Evolutionary conservation across 805 yeast species (phyloP), one percentile per base, ranked within the genome.

Genomic region (Candida rishiriensis): DNA sequence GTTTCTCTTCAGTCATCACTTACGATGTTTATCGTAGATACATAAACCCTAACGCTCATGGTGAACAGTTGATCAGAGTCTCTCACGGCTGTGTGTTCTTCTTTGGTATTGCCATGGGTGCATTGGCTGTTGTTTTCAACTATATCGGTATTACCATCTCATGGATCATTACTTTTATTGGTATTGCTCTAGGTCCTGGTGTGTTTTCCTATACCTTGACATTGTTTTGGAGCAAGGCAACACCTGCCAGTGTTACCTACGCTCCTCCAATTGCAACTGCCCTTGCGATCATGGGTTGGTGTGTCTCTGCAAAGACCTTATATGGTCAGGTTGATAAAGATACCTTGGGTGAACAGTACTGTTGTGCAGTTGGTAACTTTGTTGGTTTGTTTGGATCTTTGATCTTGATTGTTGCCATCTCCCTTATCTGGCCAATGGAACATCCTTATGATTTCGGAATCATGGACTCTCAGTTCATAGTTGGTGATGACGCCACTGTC

Each of bases 231-330:
- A 61, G 52, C 38, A 65, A 59, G 64, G 68, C 38, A 62, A 54
- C 47, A 63, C 68, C 53, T 64, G 72, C 39, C 65, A 49, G 55
- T 35, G 44, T 61, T 39, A 41, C 71, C 43, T 64, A 63, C 51
- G 78, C 73, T 46, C 71, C 75, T 47, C 64, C 79, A 12, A 65
- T 75, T 68, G 73, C 76, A 43, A 71, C 78, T 1, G 75, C 76
- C 28, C 71, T 76, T 52, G 76, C 76, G 18, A 73, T 76, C 43
- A 77, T 76, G 4, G 69, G 75, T 18, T 67, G 71, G 70, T 46
- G 62, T 43, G 68, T 56, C 41, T 70, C 71, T 34, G 61, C 76
- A 12, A 76, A 79, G 15, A 56, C 69, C 30, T 56, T 75, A 11
- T 58, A 69, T 29, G 66, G 75, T 32, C 75, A 74, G 6, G 57